phyloP scores from a whole-genome alignment of 2,329 filamentous ascomycete genomes.

The Lasiodiplodia sp. region DNA sequence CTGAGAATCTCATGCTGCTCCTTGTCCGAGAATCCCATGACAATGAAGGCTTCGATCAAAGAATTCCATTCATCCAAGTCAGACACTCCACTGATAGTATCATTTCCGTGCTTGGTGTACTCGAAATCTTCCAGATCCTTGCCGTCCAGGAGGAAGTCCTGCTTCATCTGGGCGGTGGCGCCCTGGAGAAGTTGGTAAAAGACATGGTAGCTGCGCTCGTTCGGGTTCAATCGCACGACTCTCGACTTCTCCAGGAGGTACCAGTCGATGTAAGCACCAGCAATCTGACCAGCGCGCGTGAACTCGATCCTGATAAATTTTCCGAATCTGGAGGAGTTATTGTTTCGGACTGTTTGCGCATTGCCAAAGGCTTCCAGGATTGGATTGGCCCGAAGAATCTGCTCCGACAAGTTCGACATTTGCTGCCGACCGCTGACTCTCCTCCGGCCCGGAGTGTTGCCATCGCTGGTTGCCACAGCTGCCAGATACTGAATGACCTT shows the following conservation, averaged over 20 bases:
- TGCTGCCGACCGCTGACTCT: slow-evolving; percentile 67
- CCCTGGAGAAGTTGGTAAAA: slow-evolving; percentile 96
- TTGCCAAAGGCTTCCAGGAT: slow-evolving; percentile 99
- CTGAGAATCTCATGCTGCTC: slow-evolving; percentile 85
- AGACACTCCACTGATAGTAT: slow-evolving; percentile 88
- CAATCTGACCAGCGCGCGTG: slow-evolving; percentile 84
- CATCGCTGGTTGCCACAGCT: slow-evolving; percentile 87
- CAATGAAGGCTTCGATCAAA: slow-evolving; percentile 87
- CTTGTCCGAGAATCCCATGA: slow-evolving; percentile 90
- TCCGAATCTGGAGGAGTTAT: slow-evolving; percentile 97
- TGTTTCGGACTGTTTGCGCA: slow-evolving; percentile 95
- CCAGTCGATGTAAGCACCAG: slow-evolving; percentile 97
- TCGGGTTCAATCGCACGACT: slow-evolving; percentile 84
- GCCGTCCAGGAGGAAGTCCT: slow-evolving; percentile 76
- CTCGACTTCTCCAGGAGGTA: slow-evolving; percentile 98
- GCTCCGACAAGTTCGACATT: slow-evolving; percentile 89
- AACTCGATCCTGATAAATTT: slow-evolving; percentile 99
- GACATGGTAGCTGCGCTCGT: slow-evolving; percentile 95
- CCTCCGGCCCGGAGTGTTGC: slow-evolving; percentile 71
- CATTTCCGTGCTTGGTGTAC: slow-evolving; percentile 90
- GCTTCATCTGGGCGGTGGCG: slow-evolving; percentile 74
- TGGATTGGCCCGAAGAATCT: slow-evolving; percentile 94
- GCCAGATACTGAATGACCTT: slow-evolving; percentile 99
- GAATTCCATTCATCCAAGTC: slow-evolving; percentile 89
- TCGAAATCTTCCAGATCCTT: slow-evolving; percentile 85